A percentile compares a stretch with the other conserved stretches of the same genome.
phyloP scores from a whole-genome alignment of 345 rosid species.

The Punica granatum region DNA sequence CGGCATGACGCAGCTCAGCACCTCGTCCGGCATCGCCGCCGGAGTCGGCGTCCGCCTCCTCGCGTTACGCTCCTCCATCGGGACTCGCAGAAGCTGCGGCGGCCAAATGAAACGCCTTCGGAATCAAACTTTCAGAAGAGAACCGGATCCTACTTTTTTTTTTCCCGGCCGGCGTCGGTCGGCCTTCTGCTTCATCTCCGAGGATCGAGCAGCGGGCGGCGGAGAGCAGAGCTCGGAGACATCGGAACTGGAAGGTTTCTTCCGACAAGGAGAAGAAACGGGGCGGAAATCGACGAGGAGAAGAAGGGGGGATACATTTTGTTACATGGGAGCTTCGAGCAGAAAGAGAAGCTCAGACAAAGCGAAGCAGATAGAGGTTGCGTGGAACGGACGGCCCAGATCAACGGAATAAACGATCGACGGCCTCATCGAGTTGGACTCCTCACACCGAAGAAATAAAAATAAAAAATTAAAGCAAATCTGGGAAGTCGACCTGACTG shows the following conservation, averaged over 20 bases:
- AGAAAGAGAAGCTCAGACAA: not conserved
- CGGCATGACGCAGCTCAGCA: conserved; percentile 54
- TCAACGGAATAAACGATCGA: not conserved
- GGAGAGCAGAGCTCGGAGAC: not conserved
- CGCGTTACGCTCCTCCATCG: conserved; percentile 33
- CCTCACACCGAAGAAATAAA: not conserved
- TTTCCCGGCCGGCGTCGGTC: not conserved
- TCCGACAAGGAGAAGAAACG: not conserved
- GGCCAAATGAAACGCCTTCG: not conserved
- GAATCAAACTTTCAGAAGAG: not conserved
- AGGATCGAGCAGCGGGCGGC: not conserved
- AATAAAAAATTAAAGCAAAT: not conserved
- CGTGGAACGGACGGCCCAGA: conserved; percentile 2
- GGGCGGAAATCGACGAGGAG: not conserved
- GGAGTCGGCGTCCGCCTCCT: not conserved
- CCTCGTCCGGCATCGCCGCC: conserved; percentile 43
- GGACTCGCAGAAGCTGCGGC: not conserved
- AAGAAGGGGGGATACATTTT: not conserved
- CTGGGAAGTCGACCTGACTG: not conserved
- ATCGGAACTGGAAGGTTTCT: not conserved
- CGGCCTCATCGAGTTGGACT: not conserved
- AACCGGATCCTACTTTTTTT: too few relatives aligned
- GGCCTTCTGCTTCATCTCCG: not conserved
- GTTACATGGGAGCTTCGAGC: not conserved
- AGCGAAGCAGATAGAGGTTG: not conserved